Evolutionary conservation across 2,329 filamentous ascomycete species (phyloP), one percentile per base, ranked within the genome.

Genomic region (Nemania sp.): DNA sequence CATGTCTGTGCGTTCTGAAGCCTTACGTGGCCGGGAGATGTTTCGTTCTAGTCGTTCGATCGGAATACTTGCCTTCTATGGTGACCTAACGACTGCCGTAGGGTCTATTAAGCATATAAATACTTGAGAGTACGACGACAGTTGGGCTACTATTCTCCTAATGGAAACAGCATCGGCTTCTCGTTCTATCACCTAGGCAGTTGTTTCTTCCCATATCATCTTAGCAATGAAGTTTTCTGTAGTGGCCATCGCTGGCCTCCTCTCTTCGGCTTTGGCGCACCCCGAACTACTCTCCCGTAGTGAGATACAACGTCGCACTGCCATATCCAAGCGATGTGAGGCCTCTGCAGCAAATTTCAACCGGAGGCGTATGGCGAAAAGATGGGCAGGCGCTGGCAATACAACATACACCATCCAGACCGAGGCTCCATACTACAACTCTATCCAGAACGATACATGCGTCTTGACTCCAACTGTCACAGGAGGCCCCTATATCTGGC

Each of bases 291-390:
- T 71, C 20, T 68, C 71, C 22, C 51, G 51, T 24, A 56, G 66
- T n/a, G 72, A 75, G 53, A 26, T 74, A 11, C 51, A 63, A 35
- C 72, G 70, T 32, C 68, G 71, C 13, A 54, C 59, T 62, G 66
- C 29, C 8, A 69, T 76, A 64, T 72, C 71, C 22, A 75, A 72
- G 67, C 64, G 73, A 52, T 77, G 73, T 59, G 68, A 70, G 29
- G 41, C 67, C 32, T 69, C 69, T 8, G 71, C 69, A 2, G 73
- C 64, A 20, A 65, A 53, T 10, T 69, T 76, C 69, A 75, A 73
- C 58, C 64, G 71, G 52, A 71, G 69, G 57, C 70, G 68, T 24
- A 67, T 66, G 64, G 64, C 53, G 15, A 62, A 62, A 49, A 51
- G 60, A 20, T 62, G 58, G 58, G 49, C 49, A n/a, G 62, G 38